phyloP scores from a whole-genome alignment of 1,284 basidiomycete species.

The Ceratobasidium sp. region DNA sequence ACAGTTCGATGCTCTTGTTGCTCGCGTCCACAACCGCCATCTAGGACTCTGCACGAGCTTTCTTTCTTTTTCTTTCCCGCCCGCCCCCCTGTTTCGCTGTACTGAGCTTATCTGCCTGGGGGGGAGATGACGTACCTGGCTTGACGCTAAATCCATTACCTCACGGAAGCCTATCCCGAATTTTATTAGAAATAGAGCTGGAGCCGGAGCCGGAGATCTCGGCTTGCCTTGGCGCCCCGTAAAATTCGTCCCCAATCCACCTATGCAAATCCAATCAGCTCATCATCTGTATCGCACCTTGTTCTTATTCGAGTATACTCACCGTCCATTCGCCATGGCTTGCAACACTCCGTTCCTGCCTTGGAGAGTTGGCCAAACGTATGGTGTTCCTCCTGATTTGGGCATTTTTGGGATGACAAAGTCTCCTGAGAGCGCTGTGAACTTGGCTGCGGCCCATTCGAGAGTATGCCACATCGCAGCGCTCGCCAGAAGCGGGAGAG shows the following conservation, averaged over 20 bases:
- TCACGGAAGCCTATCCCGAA: conserved; percentile 50
- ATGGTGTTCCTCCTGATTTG: conserved; percentile 49
- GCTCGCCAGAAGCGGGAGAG: conserved; percentile 21
- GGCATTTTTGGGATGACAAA: conserved; percentile 51
- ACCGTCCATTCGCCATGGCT: conserved; percentile 52
- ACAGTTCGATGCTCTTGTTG: too few relatives aligned
- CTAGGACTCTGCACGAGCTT: too few relatives aligned
- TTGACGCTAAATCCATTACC: conserved; percentile 53
- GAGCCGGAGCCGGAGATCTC: background rate
- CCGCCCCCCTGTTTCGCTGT: too few relatives aligned
- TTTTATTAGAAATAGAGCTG: conserved; percentile 50
- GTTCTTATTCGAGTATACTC: background rate
- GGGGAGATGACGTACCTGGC: conserved; percentile 39
- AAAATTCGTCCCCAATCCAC: conserved; percentile 51
- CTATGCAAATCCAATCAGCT: conserved; percentile 8
- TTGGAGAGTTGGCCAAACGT: conserved; percentile 54
- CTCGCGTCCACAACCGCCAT: too few relatives aligned
- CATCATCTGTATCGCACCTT: background rate
- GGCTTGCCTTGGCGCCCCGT: conserved; percentile 30
- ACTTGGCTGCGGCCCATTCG: conserved; percentile 53
- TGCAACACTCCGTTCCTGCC: conserved; percentile 53
- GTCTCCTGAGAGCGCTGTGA: conserved; percentile 53
- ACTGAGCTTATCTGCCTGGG: conserved; percentile 44
- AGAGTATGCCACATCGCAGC: conserved; percentile 52
- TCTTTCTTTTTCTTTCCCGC: too few relatives aligned